Evolutionary conservation across 2,329 filamentous ascomycete genomes (phyloP).

Genomic region (Ophiostoma sp.): DNA sequence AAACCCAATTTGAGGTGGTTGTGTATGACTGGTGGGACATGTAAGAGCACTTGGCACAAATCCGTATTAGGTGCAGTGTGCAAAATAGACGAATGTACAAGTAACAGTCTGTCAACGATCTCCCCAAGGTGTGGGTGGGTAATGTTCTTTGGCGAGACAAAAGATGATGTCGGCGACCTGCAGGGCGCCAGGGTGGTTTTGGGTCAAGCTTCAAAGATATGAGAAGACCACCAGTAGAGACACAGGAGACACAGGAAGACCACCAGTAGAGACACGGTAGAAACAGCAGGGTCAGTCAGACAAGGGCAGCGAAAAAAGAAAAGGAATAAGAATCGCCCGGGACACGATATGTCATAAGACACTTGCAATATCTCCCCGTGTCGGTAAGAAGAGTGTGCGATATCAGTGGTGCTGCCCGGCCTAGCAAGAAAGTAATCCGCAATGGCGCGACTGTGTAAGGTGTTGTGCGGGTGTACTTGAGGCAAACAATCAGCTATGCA

Average conservation of each 20-base stretch:
- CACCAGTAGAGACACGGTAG: background rate
- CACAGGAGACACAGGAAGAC: background rate
- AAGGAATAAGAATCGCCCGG: background rate
- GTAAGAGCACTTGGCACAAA: too few species aligned
- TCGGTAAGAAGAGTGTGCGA: background rate
- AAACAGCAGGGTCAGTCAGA: background rate
- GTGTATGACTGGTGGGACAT: too few species aligned
- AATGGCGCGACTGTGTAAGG: too few species aligned
- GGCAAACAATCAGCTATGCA: too few species aligned
- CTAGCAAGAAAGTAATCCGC: background rate
- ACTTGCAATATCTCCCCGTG: background rate
- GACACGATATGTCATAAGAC: background rate
- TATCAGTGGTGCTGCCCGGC: background rate
- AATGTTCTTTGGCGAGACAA: conserved; percentile 11
- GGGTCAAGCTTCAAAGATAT: background rate
- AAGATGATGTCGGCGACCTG: conserved; percentile 16
- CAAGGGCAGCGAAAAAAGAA: background rate
- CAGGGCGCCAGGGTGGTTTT: background rate
- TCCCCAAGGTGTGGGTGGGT: conserved; percentile 21
- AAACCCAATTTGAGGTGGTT: too few species aligned
- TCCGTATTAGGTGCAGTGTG: too few species aligned
- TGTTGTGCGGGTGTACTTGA: too few species aligned
- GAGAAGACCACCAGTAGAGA: background rate
- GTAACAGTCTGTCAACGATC: background rate
- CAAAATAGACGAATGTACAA: too few species aligned